Percentiles rank a stretch among this genome's conserved stretches.
phyloP scores from a whole-genome alignment of 2,329 filamentous ascomycete genomes.

The Colletotrichum chlorophyti region DNA sequence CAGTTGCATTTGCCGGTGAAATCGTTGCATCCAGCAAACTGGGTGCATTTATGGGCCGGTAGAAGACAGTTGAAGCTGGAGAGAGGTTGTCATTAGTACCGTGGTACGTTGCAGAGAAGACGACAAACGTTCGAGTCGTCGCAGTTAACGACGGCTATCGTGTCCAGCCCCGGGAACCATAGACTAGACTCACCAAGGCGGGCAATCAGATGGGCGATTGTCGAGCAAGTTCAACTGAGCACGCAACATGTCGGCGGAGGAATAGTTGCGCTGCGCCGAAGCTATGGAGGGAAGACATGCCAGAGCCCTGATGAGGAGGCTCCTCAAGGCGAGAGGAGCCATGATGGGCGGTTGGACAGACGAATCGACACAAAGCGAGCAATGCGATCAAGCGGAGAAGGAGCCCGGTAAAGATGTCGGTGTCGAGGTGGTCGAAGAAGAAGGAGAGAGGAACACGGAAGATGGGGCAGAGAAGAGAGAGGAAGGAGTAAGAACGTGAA shows the following conservation, averaged over 20 bases:
- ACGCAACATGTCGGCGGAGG: conserved; percentile 63
- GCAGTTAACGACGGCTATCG: too few species aligned
- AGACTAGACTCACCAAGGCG: conserved; percentile 77
- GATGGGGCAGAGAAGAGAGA: conserved; percentile 1
- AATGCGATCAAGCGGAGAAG: background rate
- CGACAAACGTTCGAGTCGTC: too few species aligned
- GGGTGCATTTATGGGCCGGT: conserved; percentile 87
- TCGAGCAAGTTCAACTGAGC: conserved; percentile 75
- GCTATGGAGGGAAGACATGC: conserved; percentile 47
- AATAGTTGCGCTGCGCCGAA: conserved; percentile 58
- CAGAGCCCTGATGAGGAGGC: conserved; percentile 47
- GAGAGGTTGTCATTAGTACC: conserved; percentile 35
- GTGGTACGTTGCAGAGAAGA: conserved; percentile 12
- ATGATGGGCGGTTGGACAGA: conserved; percentile 36
- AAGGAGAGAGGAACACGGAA: background rate
- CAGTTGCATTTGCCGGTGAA: conserved; percentile 93
- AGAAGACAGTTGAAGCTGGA: conserved; percentile 96
- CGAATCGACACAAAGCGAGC: conserved; percentile 7
- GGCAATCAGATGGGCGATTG: conserved; percentile 77
- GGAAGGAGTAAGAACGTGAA: background rate
- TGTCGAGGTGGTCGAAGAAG: conserved; percentile 2
- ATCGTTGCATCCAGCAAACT: conserved; percentile 88
- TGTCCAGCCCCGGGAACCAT: too few species aligned
- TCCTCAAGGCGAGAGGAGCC: conserved; percentile 45
- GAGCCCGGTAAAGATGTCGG: too few species aligned